These are phyloP conservation scores for Suillus subaureus DNA, from an alignment of 768 basidiomycete genomes.

Conservation along the genomic window DNA sequence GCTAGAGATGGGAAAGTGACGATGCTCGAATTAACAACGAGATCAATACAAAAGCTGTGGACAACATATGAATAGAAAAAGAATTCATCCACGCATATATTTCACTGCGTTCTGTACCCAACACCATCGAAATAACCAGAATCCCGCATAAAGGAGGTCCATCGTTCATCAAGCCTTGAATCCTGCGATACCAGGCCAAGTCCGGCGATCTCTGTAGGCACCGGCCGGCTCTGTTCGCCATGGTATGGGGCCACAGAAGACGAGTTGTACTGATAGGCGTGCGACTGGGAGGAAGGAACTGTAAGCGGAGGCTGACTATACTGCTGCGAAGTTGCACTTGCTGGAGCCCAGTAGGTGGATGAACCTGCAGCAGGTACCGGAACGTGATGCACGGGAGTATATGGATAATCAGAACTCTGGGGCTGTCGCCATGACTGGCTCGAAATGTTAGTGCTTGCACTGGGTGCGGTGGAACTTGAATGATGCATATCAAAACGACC, in stretches of 20 bases:
- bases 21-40: background rate
- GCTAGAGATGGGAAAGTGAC: background rate
- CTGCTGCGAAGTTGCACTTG: conserved; percentile 11
- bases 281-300: conserved; percentile 13
- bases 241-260: conserved; percentile 11
- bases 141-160: conserved; percentile 65
- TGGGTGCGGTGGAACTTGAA: background rate
- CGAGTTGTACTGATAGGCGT: conserved; percentile 24
- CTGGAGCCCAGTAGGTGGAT: conserved; percentile 20
- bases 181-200: conserved; percentile 62
- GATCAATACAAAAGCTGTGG: background rate
- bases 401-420: conserved; percentile 30
- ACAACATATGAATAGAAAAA: conserved; percentile 1
- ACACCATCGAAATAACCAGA: conserved; percentile 47
- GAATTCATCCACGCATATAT: background rate
- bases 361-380: conserved; percentile 19
- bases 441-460: background rate
- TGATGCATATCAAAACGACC: background rate
- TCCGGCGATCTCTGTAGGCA: conserved; percentile 51
- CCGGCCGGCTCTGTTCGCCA: conserved; percentile 23
- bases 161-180: conserved; percentile 56
- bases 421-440: conserved; percentile 31
- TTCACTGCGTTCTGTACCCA: conserved; percentile 29
- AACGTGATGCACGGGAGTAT: conserved; percentile 21
- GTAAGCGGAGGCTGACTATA: conserved; percentile 13